Conservation (phyloP, 345 rosid species). For the Hirschfeldia incana region DNA sequence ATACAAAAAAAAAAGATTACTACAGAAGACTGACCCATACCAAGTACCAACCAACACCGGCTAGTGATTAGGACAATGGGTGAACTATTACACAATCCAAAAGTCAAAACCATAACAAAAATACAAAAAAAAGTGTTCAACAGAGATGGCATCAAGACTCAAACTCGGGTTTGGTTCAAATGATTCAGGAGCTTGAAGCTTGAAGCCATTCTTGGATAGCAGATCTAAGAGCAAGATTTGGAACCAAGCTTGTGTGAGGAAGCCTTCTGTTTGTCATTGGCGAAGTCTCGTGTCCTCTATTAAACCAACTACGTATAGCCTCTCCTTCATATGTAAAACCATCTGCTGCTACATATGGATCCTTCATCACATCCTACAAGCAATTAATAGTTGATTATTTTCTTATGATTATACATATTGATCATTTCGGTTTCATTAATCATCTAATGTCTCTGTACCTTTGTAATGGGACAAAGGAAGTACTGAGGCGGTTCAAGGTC, state of each 20-base stretch:
- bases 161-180: not conserved
- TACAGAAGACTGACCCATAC: not conserved
- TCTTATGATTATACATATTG: not conserved
- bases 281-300: conserved; percentile 54
- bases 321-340: conserved; percentile 72
- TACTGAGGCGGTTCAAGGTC: conserved; percentile 33
- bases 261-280: conserved; percentile 62
- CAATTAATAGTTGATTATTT: not conserved
- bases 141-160: not conserved
- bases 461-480: conserved; percentile 74
- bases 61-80: not conserved
- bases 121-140: not conserved
- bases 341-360: conserved; percentile 75
- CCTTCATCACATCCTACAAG: conserved; percentile 72
- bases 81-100: not conserved
- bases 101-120: not conserved
- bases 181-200: conserved; percentile 11
- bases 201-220: conserved; percentile 64
- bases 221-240: conserved; percentile 49
- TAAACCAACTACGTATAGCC: conserved; percentile 64
- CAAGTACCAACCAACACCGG: not conserved
- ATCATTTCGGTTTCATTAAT: not conserved
- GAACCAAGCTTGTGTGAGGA: conserved; percentile 42
- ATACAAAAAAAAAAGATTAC: not conserved
- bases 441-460: conserved; percentile 35